These are phyloP conservation scores for Coemansia sp. DNA, from an alignment of 192 early-diverging fungal genomes.

Conservation along the genomic window DNA sequence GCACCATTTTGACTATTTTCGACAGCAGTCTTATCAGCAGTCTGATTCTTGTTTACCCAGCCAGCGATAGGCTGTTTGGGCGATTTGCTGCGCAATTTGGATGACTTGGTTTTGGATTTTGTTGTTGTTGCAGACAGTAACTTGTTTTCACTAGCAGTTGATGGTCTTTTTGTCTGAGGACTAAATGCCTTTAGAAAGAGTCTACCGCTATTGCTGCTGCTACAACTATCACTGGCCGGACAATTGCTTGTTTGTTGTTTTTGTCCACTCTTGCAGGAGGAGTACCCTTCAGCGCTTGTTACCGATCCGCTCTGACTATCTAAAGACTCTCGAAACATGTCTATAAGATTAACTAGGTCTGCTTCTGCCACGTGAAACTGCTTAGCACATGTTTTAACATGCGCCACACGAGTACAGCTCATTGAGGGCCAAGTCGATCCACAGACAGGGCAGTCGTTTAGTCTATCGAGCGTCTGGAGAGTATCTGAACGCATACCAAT, in stretches of 20 bases:
- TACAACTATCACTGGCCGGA: too few relatives aligned
- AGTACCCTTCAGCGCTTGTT: not conserved
- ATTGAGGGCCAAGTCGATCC: conserved; percentile 15
- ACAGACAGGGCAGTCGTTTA: conserved; percentile 37
- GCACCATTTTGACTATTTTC: not conserved
- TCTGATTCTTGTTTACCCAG: not conserved
- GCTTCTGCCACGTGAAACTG: conserved; percentile 16
- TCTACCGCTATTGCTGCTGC: not conserved
- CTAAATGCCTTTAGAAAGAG: conserved; percentile 5
- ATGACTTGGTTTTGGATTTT: too few relatives aligned
- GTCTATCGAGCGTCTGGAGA: conserved; percentile 7
- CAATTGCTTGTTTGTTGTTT: not conserved
- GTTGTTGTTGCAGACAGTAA: too few relatives aligned
- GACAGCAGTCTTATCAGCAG: not conserved
- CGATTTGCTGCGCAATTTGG: too few relatives aligned
- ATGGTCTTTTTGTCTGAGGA: conserved; percentile 1
- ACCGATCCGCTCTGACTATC: conserved; percentile 4
- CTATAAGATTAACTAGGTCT: conserved; percentile 17
- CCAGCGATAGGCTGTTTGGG: not conserved
- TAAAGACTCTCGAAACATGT: conserved; percentile 35
- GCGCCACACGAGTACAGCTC: conserved; percentile 9
- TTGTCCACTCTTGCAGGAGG: not conserved
- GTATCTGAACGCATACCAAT: not conserved
- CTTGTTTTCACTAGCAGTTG: not conserved
- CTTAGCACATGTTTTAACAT: conserved; percentile 23